Conservation (phyloP, 805 yeast genomes). For the Ogataea kodamae region DNA sequence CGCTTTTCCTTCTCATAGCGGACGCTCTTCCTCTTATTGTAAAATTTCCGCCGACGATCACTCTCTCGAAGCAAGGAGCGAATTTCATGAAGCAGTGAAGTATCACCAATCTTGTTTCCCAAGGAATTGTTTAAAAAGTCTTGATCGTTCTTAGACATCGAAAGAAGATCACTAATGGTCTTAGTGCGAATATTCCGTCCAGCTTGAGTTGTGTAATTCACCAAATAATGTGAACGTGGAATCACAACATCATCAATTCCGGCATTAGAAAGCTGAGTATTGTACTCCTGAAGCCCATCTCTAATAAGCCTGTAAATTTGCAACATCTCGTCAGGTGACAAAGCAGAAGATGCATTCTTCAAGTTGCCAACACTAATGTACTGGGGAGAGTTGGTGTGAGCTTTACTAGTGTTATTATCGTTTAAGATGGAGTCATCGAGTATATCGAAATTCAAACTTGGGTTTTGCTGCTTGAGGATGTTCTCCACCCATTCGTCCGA, state of each 20-base stretch:
- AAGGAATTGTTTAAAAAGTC: conserved; percentile 11
- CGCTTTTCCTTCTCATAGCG: conserved; percentile 13
- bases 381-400: conserved; percentile 19
- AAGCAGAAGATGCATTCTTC: neutral
- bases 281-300: conserved; percentile 27
- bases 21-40: conserved; percentile 24
- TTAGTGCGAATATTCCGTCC: conserved; percentile 25
- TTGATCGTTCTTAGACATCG: conserved; percentile 24
- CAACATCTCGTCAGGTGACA: conserved; percentile 8
- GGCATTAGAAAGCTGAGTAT: conserved; percentile 17
- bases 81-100: conserved; percentile 17
- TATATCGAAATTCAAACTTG: conserved; percentile 13
- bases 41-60: conserved; percentile 27
- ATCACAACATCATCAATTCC: conserved; percentile 18
- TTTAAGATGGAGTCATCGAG: conserved; percentile 11
- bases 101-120: conserved; percentile 15
- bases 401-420: conserved; percentile 16
- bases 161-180: conserved; percentile 25
- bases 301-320: conserved; percentile 16
- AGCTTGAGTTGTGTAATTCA: conserved; percentile 18
- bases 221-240: conserved; percentile 27
- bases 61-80: conserved; percentile 24
- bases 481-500: conserved; percentile 21
- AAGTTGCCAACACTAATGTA: conserved; percentile 2
- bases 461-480: conserved; percentile 15